Evolutionary conservation across 2,329 filamentous ascomycete species (phyloP), one percentile per base, ranked within the genome.

Genomic region (Epichloe sibirici): DNA sequence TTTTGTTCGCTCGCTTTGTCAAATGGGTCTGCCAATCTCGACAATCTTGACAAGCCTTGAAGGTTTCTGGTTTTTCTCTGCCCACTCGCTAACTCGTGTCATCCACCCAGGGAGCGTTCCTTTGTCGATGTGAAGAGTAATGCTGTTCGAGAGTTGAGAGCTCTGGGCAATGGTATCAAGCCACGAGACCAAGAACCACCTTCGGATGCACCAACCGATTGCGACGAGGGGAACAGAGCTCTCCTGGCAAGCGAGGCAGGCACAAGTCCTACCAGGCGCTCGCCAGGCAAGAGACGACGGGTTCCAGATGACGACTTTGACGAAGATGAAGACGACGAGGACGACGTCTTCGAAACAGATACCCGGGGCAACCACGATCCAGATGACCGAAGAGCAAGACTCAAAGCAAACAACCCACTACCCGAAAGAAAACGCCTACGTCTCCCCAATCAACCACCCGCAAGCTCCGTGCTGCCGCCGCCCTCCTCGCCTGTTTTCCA

Each of bases 321-420:
- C 48, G 34, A 49, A 17, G 42, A 54, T 2, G 61, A 51, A 15
- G 44, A 40, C 6, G 62, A 66, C 0, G 57, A 59, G 3, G 61
- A 60, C 6, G 59, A 61, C 37, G 11, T 28, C 1, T 69, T 68
- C 51, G 59, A 69, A 48, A 61, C 56, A 4, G 65, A 67, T 38
- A 51, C 46, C 13, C 62, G 66, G 51, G 31, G 57, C 45, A 51
- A 64, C 54, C 53, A 63, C 28, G 17, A 47, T 13, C 31, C 50
- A 57, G 50, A 62, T 57, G 45, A 59, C 53, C 56, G 61, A 48
- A 56, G 58, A 49, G 53, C 57, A 45, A n/a, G 53, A 12, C 40
- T 54, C 31, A 51, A 15, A 47, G 40, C 53, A 34, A 17, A 38
- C 6, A 39, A 39, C 48, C 56, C 53, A 47, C 39, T 40, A 17